phyloP scores from a whole-genome alignment of 768 basidiomycete species.

The Suillus subluteus region DNA sequence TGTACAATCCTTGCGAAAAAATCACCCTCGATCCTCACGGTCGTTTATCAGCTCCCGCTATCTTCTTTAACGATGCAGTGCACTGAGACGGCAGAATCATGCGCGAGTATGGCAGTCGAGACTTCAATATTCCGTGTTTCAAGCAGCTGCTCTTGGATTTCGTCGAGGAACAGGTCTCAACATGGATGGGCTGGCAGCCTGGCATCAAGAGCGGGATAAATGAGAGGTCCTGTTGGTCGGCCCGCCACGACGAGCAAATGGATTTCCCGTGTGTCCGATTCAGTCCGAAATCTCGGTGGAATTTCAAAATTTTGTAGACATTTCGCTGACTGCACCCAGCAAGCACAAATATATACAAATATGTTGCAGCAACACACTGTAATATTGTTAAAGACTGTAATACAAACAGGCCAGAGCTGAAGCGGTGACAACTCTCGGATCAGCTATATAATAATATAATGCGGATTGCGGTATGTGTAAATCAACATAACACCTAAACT shows the following conservation, averaged over 20 bases:
- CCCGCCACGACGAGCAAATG: too few species aligned
- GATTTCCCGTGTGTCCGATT: neutral
- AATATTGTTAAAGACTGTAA: too few species aligned
- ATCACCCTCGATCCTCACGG: too few species aligned
- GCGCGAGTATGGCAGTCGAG: slow-evolving; percentile 17
- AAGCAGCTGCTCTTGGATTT: slow-evolving; percentile 20
- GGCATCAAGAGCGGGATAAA: slow-evolving; percentile 29
- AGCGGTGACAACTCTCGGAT: neutral
- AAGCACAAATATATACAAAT: too few species aligned
- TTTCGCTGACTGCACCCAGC: slow-evolving; percentile 19
- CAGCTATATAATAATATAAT: neutral
- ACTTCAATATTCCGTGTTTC: slow-evolving; percentile 15
- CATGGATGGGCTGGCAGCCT: neutral
- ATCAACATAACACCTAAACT: neutral
- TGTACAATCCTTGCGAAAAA: too few species aligned
- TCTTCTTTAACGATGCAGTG: too few species aligned
- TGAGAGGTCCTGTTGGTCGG: slow-evolving; percentile 20
- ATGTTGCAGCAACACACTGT: too few species aligned
- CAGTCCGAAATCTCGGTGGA: slow-evolving; percentile 19
- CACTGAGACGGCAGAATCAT: too few species aligned
- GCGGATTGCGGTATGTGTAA: neutral
- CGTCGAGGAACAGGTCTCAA: slow-evolving; percentile 24
- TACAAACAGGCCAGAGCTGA: neutral
- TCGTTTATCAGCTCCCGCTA: too few species aligned
- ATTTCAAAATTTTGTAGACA: too few species aligned